Conservation (phyloP, 768 basidiomycete genomes). For the Favolaschia claudopus region DNA sequence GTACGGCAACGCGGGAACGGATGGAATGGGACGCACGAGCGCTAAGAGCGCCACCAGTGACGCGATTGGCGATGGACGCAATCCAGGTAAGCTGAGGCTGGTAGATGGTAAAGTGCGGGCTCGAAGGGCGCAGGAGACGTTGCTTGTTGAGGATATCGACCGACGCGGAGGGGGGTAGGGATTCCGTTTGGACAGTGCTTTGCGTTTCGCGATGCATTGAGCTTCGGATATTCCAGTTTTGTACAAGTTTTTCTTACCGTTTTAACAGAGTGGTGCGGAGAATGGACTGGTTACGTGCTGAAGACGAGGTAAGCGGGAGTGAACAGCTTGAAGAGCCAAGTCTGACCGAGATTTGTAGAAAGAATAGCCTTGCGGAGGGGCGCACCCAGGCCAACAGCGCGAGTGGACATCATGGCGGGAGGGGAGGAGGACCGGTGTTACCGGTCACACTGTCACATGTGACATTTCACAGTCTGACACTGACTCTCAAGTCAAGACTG, state of each 20-base stretch:
- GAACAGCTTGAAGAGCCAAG: constrained; percentile 26
- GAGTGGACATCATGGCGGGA: constrained; percentile 51
- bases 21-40: constrained; percentile 62
- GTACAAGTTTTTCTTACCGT: constrained; percentile 43
- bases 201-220: neutral
- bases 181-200: constrained; percentile 70
- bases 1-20: neutral
- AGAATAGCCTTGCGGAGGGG: constrained; percentile 62
- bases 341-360: constrained; percentile 45
- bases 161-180: constrained; percentile 64
- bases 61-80: constrained; percentile 84
- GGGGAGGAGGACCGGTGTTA: too few species aligned
- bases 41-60: constrained; percentile 84
- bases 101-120: constrained; percentile 97
- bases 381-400: constrained; percentile 66
- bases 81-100: constrained; percentile 94
- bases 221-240: neutral
- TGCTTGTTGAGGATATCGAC: constrained; percentile 83
- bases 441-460: too few species aligned
- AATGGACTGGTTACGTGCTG: constrained; percentile 53
- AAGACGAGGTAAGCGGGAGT: constrained; percentile 25
- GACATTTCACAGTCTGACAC: too few species aligned
- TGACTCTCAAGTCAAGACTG: too few species aligned
- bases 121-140: constrained; percentile 86
- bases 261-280: constrained; percentile 48